Evolutionary conservation across 73 alveolate genomes (phyloP), one percentile per base, ranked within the genome.

Genomic region (Paramecium sexaurelia): DNA sequence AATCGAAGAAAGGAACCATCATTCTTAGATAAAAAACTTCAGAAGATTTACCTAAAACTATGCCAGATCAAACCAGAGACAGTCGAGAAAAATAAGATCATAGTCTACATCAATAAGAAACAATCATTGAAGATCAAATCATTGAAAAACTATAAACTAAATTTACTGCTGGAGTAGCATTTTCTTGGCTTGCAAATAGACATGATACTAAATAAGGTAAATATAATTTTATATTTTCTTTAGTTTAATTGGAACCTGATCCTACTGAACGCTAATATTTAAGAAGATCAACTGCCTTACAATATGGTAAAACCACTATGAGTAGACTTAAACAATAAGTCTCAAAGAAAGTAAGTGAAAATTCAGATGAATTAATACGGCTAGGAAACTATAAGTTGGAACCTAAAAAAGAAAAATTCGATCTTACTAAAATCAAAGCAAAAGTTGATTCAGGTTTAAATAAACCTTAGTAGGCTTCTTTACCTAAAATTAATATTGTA

Each of bases 271-370:
- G 73, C 7, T 19, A 78, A 39, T 24, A 39, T 6, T 41, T 41
- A 17, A 78, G 90, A 43, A 78, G 90, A 45, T 20, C 43, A 15
- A 41, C 90, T 13, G 90, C 90, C 24, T 33, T 78, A 24, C 73
- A 78, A 43, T 33, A 39, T 36, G 87, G 87, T 5, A 73, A 73
- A 73, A 39, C 17, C 7, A 73, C 55, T 2, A 73, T 73, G 55
- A 73, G n/a, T 9, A 39, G 87, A 33, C 29, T 78, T 10, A 78
- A 78, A 41, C 36, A 78, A 78, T 29, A 29, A 11, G 55, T 78
- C 10, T 78, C 90, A 10, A 78, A 78, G 22, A 78, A 78, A 45
- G 90, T 78, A 36, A 78, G 90, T 43, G 90, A 78, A 13, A 78
- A 78, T 22, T 78, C 90, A 3, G 90, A 78, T 7, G 90, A 78